Evolutionary conservation across 2,329 filamentous ascomycete species (phyloP).

Genomic region (Pseudogymnoascus sp.): DNA sequence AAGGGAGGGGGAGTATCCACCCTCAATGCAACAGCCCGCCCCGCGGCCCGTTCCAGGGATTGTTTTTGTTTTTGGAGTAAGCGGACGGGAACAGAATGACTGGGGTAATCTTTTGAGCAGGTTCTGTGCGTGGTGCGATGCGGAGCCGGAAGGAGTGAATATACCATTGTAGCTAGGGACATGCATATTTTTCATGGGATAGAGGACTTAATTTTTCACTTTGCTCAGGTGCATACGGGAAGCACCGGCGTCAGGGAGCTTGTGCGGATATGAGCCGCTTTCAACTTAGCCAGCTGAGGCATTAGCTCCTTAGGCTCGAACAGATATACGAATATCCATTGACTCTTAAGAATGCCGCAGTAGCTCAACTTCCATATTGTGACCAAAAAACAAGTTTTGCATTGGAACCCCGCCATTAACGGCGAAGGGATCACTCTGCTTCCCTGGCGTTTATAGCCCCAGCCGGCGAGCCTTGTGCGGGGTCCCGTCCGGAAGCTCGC

Average conservation of each 20-base stretch:
- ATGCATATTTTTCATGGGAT: neutral
- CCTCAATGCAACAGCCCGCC: neutral
- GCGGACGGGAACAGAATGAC: neutral
- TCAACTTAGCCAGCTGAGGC: neutral
- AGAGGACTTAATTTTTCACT: neutral
- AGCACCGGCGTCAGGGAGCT: neutral
- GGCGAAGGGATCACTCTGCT: neutral
- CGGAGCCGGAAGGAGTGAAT: neutral
- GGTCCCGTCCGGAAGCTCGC: slow-evolving; percentile 1
- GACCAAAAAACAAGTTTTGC: slow-evolving; percentile 7
- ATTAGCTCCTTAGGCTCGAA: neutral
- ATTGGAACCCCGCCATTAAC: neutral
- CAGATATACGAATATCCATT: neutral
- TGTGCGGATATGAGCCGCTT: neutral
- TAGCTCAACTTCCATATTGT: neutral
- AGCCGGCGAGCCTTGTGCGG: neutral
- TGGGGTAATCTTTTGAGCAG: neutral
- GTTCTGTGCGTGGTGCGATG: neutral
- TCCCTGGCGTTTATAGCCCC: neutral
- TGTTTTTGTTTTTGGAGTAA: slow-evolving; percentile 3
- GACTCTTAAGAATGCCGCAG: neutral
- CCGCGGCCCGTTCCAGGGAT: slow-evolving; percentile 1
- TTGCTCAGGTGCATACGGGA: slow-evolving; percentile 7
- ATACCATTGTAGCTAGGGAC: slow-evolving; percentile 5
- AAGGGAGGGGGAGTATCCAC: neutral